Evolutionary conservation across 345 rosid species (phyloP), one percentile per base, ranked within the genome.

Genomic region (Alliaria petiolata): DNA sequence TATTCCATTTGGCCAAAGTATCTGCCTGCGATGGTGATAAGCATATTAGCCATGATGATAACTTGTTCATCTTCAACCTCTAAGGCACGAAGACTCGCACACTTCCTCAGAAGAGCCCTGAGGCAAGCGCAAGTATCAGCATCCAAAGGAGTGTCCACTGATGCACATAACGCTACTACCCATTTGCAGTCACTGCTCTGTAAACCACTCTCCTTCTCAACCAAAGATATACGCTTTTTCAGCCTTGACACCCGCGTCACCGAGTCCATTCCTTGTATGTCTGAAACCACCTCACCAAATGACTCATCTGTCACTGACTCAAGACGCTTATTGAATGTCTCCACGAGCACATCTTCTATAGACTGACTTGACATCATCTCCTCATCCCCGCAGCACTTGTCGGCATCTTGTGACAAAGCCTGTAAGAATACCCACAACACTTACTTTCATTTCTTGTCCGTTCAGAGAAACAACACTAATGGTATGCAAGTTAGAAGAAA

Each of bases 111-210:
- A 66, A 89, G 75, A 69, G 83, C 73, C 11, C 93, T 83, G 13
- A 91, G 82, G 25, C 85, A 77, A 71, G 93, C 98, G 39, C 87
- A 76, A 4, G 89, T 83, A 70, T 85, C 93, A 0, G 84, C 92
- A 50, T 85, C 84, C 38, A 88, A 31, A 3, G 99, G 99, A 31
- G 84, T 76, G 47, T 95, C 97, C 31, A 91, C 83, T 11, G 90
- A 84, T 45, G 93, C 89, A 52, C 92, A 87, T 20, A 91, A 78
- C 22, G 95, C 88, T 70, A 88, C 85, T 33, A 91, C 79, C 98
- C 97, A 95, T 45, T 76, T 39, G 19, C 88, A 83, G 17, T 87
- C 90, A 7, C 54, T 76, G 70, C 80, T 83, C 12, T 86, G 62
- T 17, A 88, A 75, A 3, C 52, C 51, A 55, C 49, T 71, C 69